These are phyloP conservation scores for Paramyrothecium roridum DNA, from an alignment of 2,329 filamentous ascomycete species.

Conservation along the genomic window DNA sequence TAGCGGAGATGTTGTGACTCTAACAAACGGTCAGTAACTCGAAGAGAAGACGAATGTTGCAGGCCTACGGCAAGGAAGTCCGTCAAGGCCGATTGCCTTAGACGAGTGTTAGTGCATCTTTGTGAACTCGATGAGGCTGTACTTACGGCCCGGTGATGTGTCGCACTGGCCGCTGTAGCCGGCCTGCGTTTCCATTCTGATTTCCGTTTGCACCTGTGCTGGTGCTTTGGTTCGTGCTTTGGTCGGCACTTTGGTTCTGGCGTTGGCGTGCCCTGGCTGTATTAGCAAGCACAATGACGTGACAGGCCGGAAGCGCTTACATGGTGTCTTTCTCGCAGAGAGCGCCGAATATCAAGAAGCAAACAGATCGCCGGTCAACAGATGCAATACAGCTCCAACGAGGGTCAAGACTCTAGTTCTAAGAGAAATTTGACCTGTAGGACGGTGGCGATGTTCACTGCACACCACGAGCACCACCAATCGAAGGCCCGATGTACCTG, in stretches of 20 bases:
- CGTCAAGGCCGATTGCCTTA: constrained; percentile 49
- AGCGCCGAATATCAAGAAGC: too few species aligned
- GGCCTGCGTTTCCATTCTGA: constrained; percentile 9
- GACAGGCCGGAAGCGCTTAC: background rate
- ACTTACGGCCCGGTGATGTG: constrained; percentile 37
- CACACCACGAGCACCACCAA: constrained; percentile 9
- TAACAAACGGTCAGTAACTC: constrained; percentile 25
- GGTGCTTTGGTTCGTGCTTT: constrained; percentile 13
- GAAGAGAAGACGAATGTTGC: background rate
- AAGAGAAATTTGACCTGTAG: background rate
- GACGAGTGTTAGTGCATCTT: constrained; percentile 5
- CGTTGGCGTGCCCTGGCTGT: constrained; percentile 12
- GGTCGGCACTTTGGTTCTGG: constrained; percentile 8
- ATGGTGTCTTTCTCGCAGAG: background rate
- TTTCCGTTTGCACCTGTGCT: constrained; percentile 1
- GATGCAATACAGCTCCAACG: too few species aligned
- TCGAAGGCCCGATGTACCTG: background rate
- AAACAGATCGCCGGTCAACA: too few species aligned
- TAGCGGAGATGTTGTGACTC: constrained; percentile 70
- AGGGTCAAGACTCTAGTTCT: background rate
- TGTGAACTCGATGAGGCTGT: background rate
- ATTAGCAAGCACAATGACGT: background rate
- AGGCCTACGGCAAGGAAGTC: constrained; percentile 46
- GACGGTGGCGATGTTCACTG: constrained; percentile 15
- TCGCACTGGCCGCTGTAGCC: constrained; percentile 18